A percentile compares a stretch with the other conserved stretches of the same genome.
Conservation (phyloP, 2,329 filamentous ascomycete genomes). For the Teratosphaeria viscida region DNA sequence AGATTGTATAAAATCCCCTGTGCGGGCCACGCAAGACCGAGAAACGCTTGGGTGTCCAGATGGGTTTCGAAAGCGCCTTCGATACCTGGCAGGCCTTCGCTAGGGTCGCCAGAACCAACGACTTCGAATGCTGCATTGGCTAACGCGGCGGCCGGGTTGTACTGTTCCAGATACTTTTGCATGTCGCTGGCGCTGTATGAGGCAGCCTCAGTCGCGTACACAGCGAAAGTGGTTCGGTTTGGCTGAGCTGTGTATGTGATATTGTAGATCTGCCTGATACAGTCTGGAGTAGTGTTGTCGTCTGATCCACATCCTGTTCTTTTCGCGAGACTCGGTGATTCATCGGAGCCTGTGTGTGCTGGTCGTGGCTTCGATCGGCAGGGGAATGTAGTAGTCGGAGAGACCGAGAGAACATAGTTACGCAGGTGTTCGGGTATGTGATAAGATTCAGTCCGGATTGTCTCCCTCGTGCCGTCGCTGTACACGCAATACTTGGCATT, state of each 20-base stretch:
- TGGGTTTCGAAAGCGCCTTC: conserved; percentile 15
- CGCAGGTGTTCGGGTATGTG: conserved; percentile 1
- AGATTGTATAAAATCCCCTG: conserved; percentile 14
- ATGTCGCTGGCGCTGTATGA: conserved; percentile 11
- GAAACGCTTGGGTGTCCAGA: conserved; percentile 11
- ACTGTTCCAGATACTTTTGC: conserved; percentile 10
- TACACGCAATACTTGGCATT: conserved; percentile 13
- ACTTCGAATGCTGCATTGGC: conserved; percentile 9
- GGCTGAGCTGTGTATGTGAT: conserved; percentile 14
- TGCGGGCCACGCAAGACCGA: conserved; percentile 14
- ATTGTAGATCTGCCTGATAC: conserved; percentile 14
- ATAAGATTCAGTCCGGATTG: conserved; percentile 11
- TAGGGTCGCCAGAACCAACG: conserved; percentile 11
- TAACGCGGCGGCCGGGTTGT: conserved; percentile 12
- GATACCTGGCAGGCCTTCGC: conserved; percentile 4
- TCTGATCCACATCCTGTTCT: conserved; percentile 6
- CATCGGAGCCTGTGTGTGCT: neutral
- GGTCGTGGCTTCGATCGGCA: neutral
- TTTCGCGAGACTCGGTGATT: neutral
- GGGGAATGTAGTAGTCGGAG: conserved; percentile 14
- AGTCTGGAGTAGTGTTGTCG: conserved; percentile 11
- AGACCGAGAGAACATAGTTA: conserved; percentile 10
- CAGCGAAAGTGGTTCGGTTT: conserved; percentile 14
- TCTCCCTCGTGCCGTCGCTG: conserved; percentile 6
- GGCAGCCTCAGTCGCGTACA: conserved; percentile 17